phyloP scores from a whole-genome alignment of 805 yeast genomes.

The Spathaspora passalidarum region DNA sequence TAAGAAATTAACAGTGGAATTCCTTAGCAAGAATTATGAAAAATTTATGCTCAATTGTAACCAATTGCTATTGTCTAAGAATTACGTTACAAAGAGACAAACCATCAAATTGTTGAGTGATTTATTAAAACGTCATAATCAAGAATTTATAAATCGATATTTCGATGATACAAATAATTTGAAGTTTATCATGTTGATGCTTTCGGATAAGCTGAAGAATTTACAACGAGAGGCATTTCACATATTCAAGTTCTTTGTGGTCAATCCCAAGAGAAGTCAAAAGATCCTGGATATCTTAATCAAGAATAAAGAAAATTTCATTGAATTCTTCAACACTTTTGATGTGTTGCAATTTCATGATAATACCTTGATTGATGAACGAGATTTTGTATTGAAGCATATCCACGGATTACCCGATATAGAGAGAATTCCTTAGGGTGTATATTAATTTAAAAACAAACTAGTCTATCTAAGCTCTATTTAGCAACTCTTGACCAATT shows the following conservation, averaged over 20 bases:
- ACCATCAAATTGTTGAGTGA: constrained; percentile 73
- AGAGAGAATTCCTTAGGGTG: constrained; percentile 28
- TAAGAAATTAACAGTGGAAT: constrained; percentile 66
- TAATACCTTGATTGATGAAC: constrained; percentile 69
- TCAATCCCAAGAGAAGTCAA: constrained; percentile 87
- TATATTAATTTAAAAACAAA: too few relatives aligned
- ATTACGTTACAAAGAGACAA: constrained; percentile 92
- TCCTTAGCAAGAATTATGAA: constrained; percentile 57
- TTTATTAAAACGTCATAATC: constrained; percentile 70
- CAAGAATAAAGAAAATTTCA: constrained; percentile 76
- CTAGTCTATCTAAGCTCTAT: constrained; percentile 9
- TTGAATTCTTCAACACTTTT: constrained; percentile 66
- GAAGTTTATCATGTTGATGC: constrained; percentile 78
- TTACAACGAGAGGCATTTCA: constrained; percentile 90
- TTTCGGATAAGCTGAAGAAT: constrained; percentile 87
- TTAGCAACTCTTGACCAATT: constrained; percentile 45
- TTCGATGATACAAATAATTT: constrained; percentile 79
- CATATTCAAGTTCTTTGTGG: constrained; percentile 92
- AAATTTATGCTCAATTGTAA: constrained; percentile 63
- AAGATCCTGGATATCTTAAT: constrained; percentile 75
- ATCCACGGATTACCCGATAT: constrained; percentile 71
- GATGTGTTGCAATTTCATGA: constrained; percentile 63
- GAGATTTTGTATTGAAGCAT: constrained; percentile 72
- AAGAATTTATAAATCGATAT: constrained; percentile 67
- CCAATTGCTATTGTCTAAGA: constrained; percentile 66